Conservation (phyloP, 164 flowering plant species). For the Nelumbo lutea region DNA sequence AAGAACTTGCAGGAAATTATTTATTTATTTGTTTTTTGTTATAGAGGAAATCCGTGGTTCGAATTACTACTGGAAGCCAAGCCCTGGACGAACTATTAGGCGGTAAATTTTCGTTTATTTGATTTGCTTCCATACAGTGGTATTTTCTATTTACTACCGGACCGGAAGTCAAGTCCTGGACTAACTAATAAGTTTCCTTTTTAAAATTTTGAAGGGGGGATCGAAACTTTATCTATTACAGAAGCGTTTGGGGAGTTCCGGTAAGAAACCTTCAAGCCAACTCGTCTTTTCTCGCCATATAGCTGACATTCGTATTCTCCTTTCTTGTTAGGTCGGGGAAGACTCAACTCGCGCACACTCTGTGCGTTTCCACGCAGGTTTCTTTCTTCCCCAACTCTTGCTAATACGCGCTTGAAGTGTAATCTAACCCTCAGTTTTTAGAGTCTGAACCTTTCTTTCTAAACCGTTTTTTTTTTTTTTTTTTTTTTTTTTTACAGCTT, state of each 20-base stretch:
- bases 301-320: neutral
- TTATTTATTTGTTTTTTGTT: constrained; percentile 1
- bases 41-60: constrained; percentile 80
- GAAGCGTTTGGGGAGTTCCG: constrained; percentile 99
- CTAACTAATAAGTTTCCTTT: neutral
- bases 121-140: neutral
- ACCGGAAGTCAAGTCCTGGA: too few relatives aligned
- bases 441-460: constrained; percentile 1
- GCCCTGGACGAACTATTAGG: constrained; percentile 95
- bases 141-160: neutral
- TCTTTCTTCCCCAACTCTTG: constrained; percentile 1
- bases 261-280: constrained; percentile 26
- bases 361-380: constrained; percentile 96
- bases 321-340: constrained; percentile 72
- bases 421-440: neutral
- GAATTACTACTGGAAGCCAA: constrained; percentile 94
- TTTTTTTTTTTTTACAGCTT: constrained; percentile 55
- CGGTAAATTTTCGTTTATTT: constrained; percentile 37
- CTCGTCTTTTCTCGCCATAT: neutral
- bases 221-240: constrained; percentile 81
- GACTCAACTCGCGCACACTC: constrained; percentile 99
- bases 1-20: neutral
- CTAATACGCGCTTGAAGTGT: too few relatives aligned
- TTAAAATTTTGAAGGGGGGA: constrained; percentile 58
- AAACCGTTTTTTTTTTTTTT: constrained; percentile 6